Conservation (phyloP, 1,284 basidiomycete species). For the Pisolithus thermaeus region DNA sequence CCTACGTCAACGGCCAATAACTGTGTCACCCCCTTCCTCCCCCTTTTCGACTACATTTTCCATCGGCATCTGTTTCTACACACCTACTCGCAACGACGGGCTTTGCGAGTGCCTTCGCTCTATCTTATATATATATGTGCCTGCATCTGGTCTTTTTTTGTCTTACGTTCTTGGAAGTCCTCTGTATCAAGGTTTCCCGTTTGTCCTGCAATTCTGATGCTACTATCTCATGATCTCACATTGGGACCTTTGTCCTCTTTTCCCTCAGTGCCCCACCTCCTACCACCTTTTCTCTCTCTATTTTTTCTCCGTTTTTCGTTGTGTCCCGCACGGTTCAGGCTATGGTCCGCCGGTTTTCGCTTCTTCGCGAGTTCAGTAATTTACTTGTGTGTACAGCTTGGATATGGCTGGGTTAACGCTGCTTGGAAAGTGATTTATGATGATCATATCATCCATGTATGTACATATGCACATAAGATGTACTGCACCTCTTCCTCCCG, state of each 20-base stretch:
- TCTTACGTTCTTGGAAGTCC: constrained; percentile 10
- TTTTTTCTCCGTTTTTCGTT: too few relatives aligned
- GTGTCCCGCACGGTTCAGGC: too few relatives aligned
- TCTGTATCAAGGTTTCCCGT: constrained; percentile 17
- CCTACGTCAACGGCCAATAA: constrained; percentile 37
- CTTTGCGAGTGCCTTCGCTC: not conserved
- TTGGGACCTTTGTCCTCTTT: not conserved
- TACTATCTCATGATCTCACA: not conserved
- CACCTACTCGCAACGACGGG: not conserved
- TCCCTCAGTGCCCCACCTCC: constrained; percentile 2
- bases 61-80: not conserved
- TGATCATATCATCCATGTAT: too few relatives aligned
- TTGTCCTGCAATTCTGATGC: not conserved
- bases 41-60: not conserved
- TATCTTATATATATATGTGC: constrained; percentile 9
- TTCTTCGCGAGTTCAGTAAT: too few relatives aligned
- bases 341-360: too few relatives aligned
- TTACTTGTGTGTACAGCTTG: too few relatives aligned
- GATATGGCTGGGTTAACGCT: too few relatives aligned
- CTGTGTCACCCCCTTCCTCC: constrained; percentile 1
- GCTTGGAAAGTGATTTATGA: too few relatives aligned
- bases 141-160: constrained; percentile 13
- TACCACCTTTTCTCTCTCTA: not conserved
- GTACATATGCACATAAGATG: too few relatives aligned
- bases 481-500: too few relatives aligned